Percentiles rank a stretch among this genome's conserved stretches.
These are phyloP conservation scores for Plantago rigida DNA, from an alignment of 305 asterid genomes.

Conservation along the genomic window DNA sequence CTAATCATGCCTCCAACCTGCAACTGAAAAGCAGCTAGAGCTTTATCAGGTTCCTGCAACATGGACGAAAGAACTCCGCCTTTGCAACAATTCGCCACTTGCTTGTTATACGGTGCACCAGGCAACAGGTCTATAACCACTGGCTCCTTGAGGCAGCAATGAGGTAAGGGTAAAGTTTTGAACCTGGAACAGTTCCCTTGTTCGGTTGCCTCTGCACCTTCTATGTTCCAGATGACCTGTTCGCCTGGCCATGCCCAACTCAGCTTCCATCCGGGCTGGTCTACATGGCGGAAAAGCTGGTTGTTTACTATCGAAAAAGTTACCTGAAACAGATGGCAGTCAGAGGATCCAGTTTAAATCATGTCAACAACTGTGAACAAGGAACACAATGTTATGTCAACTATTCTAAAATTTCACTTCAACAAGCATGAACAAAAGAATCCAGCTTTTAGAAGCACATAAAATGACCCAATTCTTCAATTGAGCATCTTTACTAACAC, in stretches of 20 bases:
- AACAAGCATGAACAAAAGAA: too few relatives aligned
- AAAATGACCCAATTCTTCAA: too few relatives aligned
- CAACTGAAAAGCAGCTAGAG: constrained; percentile 45
- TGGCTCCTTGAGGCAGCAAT: constrained; percentile 59
- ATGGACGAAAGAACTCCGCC: constrained; percentile 64
- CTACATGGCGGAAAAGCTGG: constrained; percentile 69
- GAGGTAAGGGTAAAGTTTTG: constrained; percentile 39
- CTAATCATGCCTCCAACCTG: constrained; percentile 28
- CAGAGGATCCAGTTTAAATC: neutral
- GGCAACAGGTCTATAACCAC: constrained; percentile 64
- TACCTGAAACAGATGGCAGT: constrained; percentile 31
- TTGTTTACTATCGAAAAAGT: constrained; percentile 46
- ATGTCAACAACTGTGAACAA: neutral
- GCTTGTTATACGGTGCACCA: constrained; percentile 48
- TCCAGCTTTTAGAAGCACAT: too few relatives aligned
- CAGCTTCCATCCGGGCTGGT: constrained; percentile 67
- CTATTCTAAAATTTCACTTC: too few relatives aligned
- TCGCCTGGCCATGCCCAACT: constrained; percentile 58
- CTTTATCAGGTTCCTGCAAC: constrained; percentile 39
- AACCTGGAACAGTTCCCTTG: constrained; percentile 74
- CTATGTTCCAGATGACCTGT: constrained; percentile 57
- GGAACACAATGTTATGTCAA: neutral
- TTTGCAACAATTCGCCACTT: constrained; percentile 55
- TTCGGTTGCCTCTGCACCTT: constrained; percentile 65
- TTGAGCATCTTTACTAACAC: too few relatives aligned